Conservation (phyloP, 108 stramenopile genomes). For the Conticribra weissflogii region DNA sequence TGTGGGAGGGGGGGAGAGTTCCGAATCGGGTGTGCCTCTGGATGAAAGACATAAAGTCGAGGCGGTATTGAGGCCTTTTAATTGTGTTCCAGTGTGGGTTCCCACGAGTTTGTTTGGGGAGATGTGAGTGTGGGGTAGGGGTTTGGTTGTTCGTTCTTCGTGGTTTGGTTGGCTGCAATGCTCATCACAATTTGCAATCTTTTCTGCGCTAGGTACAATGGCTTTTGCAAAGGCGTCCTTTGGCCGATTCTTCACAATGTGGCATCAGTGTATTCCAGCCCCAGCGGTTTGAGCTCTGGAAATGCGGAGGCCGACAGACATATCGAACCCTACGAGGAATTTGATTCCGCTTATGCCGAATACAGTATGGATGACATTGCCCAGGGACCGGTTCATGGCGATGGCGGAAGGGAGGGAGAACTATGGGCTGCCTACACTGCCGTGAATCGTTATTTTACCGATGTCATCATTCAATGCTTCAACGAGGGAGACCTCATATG, state of each 20-base stretch:
- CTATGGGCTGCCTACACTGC: slow-evolving; percentile 90
- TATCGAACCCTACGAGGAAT: slow-evolving; percentile 35
- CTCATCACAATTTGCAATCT: not conserved
- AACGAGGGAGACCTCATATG: slow-evolving; percentile 94
- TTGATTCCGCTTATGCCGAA: slow-evolving; percentile 62
- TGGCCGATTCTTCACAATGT: slow-evolving; percentile 98
- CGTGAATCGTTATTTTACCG: slow-evolving; percentile 92
- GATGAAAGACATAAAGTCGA: slow-evolving; percentile 84
- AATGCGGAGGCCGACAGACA: slow-evolving; percentile 20
- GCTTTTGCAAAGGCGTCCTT: slow-evolving; percentile 95
- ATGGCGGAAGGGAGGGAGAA: slow-evolving; percentile 82
- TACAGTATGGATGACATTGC: slow-evolving; percentile 78
- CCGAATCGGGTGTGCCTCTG: slow-evolving; percentile 79
- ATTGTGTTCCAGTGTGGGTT: slow-evolving; percentile 97
- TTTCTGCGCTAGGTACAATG: slow-evolving; percentile 79
- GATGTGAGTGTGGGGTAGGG: slow-evolving; percentile 72
- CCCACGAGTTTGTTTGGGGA: slow-evolving; percentile 80
- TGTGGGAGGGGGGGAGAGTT: slow-evolving; percentile 56
- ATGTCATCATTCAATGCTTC: slow-evolving; percentile 83
- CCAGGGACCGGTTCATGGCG: slow-evolving; percentile 86
- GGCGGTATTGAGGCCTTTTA: slow-evolving; percentile 87
- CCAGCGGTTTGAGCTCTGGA: slow-evolving; percentile 35
- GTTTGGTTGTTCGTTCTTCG: not conserved
- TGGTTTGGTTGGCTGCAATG: not conserved
- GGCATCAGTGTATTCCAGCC: slow-evolving; percentile 74